Conservation (phyloP, 371 early-diverging fungal species). For the Coemansia linderi region DNA sequence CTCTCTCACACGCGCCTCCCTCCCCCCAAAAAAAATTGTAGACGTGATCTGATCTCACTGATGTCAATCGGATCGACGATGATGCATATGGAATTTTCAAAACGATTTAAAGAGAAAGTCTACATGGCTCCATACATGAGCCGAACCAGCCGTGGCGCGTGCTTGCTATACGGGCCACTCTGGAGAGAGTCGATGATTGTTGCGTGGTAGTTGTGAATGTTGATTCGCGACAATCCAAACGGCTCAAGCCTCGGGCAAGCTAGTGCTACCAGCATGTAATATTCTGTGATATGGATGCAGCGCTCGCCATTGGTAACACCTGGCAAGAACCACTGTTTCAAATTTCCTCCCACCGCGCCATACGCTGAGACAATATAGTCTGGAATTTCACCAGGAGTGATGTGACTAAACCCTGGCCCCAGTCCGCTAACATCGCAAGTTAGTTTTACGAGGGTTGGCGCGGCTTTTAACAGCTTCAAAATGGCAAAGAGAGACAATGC, state of each 20-base stretch:
- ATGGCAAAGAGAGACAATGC: background rate
- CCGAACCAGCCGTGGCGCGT: background rate
- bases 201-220: background rate
- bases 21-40: background rate
- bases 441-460: background rate
- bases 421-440: slow-evolving; percentile 1
- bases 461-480: background rate
- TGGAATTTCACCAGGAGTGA: background rate
- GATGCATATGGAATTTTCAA: background rate
- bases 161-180: background rate
- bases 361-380: slow-evolving; percentile 1
- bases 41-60: background rate
- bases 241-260: background rate
- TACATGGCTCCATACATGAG: background rate
- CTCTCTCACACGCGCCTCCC: background rate
- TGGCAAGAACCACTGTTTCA: background rate
- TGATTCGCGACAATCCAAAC: background rate
- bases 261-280: background rate
- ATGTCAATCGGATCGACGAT: background rate
- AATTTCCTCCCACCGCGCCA: background rate
- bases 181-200: background rate
- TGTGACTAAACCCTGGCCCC: background rate
- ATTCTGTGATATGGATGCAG: background rate
- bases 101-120: background rate
- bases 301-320: slow-evolving; percentile 2